Evolutionary conservation across 768 basidiomycete genomes (phyloP).

Genomic region (Phaeotremella skinneri): DNA sequence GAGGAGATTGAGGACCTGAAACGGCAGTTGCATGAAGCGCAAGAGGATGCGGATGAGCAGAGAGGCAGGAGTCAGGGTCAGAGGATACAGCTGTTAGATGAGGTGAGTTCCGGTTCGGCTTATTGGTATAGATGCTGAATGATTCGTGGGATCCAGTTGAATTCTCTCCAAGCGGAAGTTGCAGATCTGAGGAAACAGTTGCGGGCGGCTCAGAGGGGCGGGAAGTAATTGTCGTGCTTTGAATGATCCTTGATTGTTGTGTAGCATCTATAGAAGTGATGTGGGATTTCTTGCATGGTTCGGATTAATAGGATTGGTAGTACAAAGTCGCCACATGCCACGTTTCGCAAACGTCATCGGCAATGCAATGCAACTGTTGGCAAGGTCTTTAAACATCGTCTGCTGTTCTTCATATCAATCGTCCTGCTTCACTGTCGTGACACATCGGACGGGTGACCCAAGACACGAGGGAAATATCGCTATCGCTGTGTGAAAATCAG

Average conservation of each 20-base stretch:
- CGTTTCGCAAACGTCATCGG: too few species aligned
- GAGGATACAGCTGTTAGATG: slow-evolving; percentile 78
- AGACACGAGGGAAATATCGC: too few species aligned
- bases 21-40: slow-evolving; percentile 62
- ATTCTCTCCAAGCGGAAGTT: slow-evolving; percentile 47
- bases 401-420: background rate
- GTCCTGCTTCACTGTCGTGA: too few species aligned
- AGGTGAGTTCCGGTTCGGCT: slow-evolving; percentile 57
- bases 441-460: too few species aligned
- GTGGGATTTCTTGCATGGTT: background rate
- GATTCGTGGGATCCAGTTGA: slow-evolving; percentile 27
- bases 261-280: background rate
- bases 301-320: background rate
- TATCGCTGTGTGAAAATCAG: too few species aligned
- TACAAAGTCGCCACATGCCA: too few species aligned
- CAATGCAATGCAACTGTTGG: too few species aligned
- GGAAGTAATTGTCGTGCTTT: background rate
- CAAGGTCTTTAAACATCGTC: too few species aligned
- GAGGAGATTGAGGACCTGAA: slow-evolving; percentile 60
- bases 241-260: too few species aligned
- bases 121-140: slow-evolving; percentile 3
- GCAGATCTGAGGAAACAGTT: slow-evolving; percentile 45
- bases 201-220: slow-evolving; percentile 11
- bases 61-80: slow-evolving; percentile 76
- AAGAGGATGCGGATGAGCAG: slow-evolving; percentile 60